Percentiles rank a stretch among this genome's conserved stretches.
Conservation (phyloP, 2,329 filamentous ascomycete species). For the Calonectria pteridis region DNA sequence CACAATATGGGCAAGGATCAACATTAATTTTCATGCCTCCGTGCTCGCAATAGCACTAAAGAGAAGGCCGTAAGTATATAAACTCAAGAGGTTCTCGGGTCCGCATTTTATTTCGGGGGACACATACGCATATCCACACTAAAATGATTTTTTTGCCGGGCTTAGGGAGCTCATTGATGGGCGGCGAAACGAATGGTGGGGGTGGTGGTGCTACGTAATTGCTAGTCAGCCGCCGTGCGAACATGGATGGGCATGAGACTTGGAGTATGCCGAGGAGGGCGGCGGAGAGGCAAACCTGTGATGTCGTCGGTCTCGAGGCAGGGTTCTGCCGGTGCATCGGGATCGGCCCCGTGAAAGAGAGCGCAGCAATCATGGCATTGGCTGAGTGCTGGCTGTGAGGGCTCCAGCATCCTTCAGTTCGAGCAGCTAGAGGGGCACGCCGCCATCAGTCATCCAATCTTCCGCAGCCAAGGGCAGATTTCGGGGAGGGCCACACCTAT, state of each 20-base stretch:
- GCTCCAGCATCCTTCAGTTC: neutral
- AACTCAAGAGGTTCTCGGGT: neutral
- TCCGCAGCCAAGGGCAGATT: neutral
- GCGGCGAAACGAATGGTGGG: neutral
- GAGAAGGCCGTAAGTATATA: constrained; percentile 14
- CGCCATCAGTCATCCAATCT: neutral
- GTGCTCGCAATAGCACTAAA: constrained; percentile 31
- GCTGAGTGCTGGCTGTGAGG: neutral
- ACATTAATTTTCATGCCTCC: constrained; percentile 36
- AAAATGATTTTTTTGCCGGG: neutral
- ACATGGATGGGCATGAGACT: neutral
- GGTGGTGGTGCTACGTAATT: constrained; percentile 1
- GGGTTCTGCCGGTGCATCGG: neutral
- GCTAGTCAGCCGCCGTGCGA: neutral
- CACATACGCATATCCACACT: constrained; percentile 10
- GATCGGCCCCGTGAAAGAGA: neutral
- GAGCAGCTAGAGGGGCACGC: neutral
- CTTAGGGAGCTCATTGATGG: neutral
- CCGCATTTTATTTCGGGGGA: neutral
- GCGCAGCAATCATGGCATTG: neutral
- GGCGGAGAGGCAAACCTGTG: neutral
- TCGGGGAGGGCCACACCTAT: neutral
- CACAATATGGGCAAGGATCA: constrained; percentile 33
- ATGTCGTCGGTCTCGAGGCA: neutral
- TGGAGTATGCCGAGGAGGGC: neutral